A percentile compares a stretch with the other conserved stretches of the same genome.
Evolutionary conservation across 345 rosid species (phyloP).

Genomic region (Citrus trifoliata): DNA sequence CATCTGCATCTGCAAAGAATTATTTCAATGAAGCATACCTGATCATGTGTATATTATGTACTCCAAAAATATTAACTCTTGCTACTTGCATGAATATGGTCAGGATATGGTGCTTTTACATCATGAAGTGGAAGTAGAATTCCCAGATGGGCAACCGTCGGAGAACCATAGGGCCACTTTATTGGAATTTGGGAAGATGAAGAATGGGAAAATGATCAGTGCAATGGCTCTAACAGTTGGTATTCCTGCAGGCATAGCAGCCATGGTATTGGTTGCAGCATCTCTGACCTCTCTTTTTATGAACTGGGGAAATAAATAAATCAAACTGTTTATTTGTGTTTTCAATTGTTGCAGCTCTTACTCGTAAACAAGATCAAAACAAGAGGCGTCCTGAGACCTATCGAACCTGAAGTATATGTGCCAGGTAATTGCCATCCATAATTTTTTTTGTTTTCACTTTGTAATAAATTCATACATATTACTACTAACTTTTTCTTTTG

Average conservation of each 20-base stretch:
- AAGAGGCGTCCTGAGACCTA: constrained; percentile 80
- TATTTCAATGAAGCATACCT: neutral
- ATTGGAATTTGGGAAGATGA: constrained; percentile 66
- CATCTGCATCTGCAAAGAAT: neutral
- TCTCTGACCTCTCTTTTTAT: neutral
- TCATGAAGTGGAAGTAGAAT: constrained; percentile 83
- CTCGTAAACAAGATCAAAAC: constrained; percentile 72
- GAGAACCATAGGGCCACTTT: constrained; percentile 72
- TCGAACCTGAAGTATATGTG: constrained; percentile 75
- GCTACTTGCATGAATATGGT: constrained; percentile 1
- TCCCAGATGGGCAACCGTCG: constrained; percentile 41
- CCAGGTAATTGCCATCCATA: constrained; percentile 51
- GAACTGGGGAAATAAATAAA: neutral
- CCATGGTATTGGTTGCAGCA: constrained; percentile 51
- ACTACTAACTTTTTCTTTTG: neutral
- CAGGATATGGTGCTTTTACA: constrained; percentile 98
- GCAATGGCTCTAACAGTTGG: constrained; percentile 97
- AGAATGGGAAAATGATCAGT: constrained; percentile 55
- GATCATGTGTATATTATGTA: neutral
- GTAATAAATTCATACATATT: too few species aligned
- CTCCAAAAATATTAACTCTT: neutral
- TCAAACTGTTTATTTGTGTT: constrained; percentile 4
- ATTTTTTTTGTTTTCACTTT: too few species aligned
- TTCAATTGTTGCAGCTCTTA: constrained; percentile 50
- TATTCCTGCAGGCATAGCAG: constrained; percentile 83